phyloP scores from a whole-genome alignment of 2,329 filamentous ascomycete genomes.

The Alternaria rosae region DNA sequence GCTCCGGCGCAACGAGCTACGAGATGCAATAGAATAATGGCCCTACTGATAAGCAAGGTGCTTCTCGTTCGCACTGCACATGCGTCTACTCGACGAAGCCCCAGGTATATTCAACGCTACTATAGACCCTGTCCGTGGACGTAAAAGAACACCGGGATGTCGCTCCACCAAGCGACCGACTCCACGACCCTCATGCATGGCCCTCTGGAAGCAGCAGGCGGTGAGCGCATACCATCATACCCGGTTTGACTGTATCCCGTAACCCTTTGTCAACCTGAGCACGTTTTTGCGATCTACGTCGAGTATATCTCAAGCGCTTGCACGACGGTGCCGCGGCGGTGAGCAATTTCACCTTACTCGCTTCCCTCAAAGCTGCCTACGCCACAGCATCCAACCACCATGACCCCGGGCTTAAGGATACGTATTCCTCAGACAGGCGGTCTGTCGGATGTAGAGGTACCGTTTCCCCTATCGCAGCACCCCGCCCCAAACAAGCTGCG shows the following conservation, averaged over 20 bases:
- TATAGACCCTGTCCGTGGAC: conserved; percentile 14
- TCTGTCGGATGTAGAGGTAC: conserved; percentile 33
- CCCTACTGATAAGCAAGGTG: conserved; percentile 41
- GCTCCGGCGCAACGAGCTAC: conserved; percentile 17
- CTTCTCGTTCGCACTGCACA: conserved; percentile 37
- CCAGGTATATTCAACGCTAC: conserved; percentile 33
- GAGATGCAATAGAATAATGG: conserved; percentile 41
- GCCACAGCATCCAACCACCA: conserved; percentile 14
- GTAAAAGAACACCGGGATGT: conserved; percentile 8
- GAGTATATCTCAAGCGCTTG: conserved; percentile 12
- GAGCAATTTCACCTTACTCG: conserved; percentile 18
- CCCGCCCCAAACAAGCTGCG: conserved; percentile 25
- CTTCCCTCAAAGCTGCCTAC: conserved; percentile 4
- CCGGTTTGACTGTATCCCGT: not conserved
- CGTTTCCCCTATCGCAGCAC: conserved; percentile 24
- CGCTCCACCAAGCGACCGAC: conserved; percentile 17
- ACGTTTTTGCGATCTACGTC: conserved; percentile 3
- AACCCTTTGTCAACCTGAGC: not conserved
- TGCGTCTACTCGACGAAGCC: conserved; percentile 18
- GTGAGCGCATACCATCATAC: conserved; percentile 8
- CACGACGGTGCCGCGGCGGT: conserved; percentile 21
- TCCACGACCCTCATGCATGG: conserved; percentile 18
- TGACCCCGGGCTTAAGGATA: conserved; percentile 13
- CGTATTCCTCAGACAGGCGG: conserved; percentile 22
- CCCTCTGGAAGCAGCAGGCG: conserved; percentile 22